A percentile compares a stretch with the other conserved stretches of the same genome.
Evolutionary conservation across 495 filamentous ascomycete genomes (phyloP).

Genomic region (Talaromyces adpressus): DNA sequence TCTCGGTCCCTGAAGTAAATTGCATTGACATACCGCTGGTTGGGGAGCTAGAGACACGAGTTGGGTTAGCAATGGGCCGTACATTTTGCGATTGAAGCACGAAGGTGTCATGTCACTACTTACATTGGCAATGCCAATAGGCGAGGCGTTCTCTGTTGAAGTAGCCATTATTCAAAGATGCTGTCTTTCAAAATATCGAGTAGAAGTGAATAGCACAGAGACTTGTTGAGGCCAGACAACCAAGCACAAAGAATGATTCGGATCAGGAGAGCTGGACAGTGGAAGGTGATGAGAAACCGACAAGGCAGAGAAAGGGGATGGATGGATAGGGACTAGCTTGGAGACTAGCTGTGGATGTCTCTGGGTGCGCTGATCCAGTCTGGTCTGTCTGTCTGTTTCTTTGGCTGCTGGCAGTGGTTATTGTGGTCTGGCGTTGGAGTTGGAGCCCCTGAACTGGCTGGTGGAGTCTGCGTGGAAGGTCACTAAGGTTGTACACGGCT

Average conservation of each 20-base stretch:
- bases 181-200: slow-evolving; percentile 9
- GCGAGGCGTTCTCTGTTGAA: slow-evolving; percentile 74
- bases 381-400: neutral
- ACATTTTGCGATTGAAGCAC: neutral
- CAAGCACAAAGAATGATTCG: neutral
- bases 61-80: slow-evolving; percentile 12
- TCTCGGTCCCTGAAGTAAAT: neutral
- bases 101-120: slow-evolving; percentile 23
- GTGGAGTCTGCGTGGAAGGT: neutral
- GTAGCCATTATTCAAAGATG: slow-evolving; percentile 56
- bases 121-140: slow-evolving; percentile 99
- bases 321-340: neutral
- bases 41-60: slow-evolving; percentile 56
- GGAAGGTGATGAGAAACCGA: neutral
- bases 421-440: neutral
- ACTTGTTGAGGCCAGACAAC: neutral
- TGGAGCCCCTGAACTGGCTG: slow-evolving; percentile 11
- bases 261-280: neutral
- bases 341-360: neutral
- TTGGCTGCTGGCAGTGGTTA: neutral
- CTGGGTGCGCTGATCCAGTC: neutral
- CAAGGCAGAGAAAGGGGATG: slow-evolving; percentile 1
- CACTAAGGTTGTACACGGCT: slow-evolving; percentile 3
- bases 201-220: slow-evolving; percentile 13
- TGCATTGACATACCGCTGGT: slow-evolving; percentile 61